These are phyloP conservation scores for Ceratobasidium sp. DNA, from an alignment of 1,284 basidiomycete species.

Conservation along the genomic window DNA sequence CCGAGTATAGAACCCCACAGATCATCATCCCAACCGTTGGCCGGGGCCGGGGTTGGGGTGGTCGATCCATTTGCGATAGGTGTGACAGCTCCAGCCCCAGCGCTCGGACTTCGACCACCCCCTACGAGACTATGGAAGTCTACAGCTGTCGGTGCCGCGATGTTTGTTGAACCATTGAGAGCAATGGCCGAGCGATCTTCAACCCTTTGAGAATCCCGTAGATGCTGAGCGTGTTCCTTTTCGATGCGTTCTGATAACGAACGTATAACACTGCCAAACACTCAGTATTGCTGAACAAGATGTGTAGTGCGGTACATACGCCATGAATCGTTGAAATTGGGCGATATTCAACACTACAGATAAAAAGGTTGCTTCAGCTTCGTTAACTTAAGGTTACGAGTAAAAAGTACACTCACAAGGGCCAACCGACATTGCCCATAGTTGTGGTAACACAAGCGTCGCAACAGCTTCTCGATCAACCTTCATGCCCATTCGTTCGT, in stretches of 20 bases:
- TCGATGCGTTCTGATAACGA: constrained; percentile 80
- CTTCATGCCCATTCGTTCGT: constrained; percentile 97
- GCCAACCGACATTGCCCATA: constrained; percentile 98
- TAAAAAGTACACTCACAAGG: constrained; percentile 71
- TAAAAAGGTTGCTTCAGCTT: constrained; percentile 41
- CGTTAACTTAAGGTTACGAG: not conserved
- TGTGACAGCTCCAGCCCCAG: constrained; percentile 55
- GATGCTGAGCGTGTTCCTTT: constrained; percentile 85
- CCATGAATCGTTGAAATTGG: constrained; percentile 94
- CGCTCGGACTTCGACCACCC: constrained; percentile 59
- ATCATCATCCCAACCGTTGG: constrained; percentile 74
- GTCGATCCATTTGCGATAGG: constrained; percentile 65
- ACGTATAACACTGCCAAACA: constrained; percentile 58
- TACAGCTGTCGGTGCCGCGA: constrained; percentile 62
- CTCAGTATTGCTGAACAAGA: not conserved
- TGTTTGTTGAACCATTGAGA: constrained; percentile 57
- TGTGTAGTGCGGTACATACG: constrained; percentile 67
- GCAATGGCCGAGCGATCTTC: constrained; percentile 77
- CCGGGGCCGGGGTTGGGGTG: constrained; percentile 55
- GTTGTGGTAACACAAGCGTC: constrained; percentile 90
- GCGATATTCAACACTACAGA: constrained; percentile 83
- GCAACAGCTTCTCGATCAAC: constrained; percentile 96
- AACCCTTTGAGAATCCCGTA: constrained; percentile 85
- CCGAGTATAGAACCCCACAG: constrained; percentile 81
- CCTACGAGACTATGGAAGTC: constrained; percentile 84